Evolutionary conservation across 495 filamentous ascomycete genomes (phyloP).

Genomic region (Umbilicaria muhlenbergii): DNA sequence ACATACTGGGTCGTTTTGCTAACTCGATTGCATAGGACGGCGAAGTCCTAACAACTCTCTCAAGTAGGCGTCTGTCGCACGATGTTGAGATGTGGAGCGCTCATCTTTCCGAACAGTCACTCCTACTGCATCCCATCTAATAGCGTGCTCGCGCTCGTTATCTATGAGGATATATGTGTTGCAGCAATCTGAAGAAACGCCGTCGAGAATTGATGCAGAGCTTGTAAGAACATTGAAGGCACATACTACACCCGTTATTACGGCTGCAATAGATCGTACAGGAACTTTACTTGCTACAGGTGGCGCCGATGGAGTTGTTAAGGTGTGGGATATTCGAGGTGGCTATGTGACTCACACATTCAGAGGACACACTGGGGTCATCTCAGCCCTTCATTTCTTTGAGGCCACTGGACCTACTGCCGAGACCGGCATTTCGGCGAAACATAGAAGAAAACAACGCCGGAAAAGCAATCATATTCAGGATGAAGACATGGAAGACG

Average conservation of each 20-base stretch:
- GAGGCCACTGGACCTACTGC: conserved; percentile 36
- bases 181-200: conserved; percentile 34
- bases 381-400: conserved; percentile 88
- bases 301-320: conserved; percentile 78
- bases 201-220: conserved; percentile 39
- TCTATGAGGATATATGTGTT: conserved; percentile 86
- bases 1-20: conserved; percentile 7
- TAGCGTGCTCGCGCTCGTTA: conserved; percentile 82
- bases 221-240: conserved; percentile 73
- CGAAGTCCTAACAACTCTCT: conserved; percentile 74
- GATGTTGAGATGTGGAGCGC: background rate
- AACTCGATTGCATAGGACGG: conserved; percentile 52
- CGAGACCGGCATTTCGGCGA: conserved; percentile 14
- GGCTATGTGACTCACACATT: conserved; percentile 93
- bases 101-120: conserved; percentile 40
- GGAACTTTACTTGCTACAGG: conserved; percentile 86
- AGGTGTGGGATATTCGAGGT: conserved; percentile 89
- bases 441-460: conserved; percentile 28
- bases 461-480: conserved; percentile 28
- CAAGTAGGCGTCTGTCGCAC: conserved; percentile 34
- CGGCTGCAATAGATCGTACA: conserved; percentile 66
- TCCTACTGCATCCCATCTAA: conserved; percentile 70
- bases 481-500: conserved; percentile 28
- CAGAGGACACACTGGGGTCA: conserved; percentile 74
- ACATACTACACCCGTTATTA: conserved; percentile 78